A percentile compares a stretch with the other conserved stretches of the same genome.
These are phyloP conservation scores for Cryphonectria nitschkei DNA, from an alignment of 2,329 filamentous ascomycete species.

Conservation along the genomic window DNA sequence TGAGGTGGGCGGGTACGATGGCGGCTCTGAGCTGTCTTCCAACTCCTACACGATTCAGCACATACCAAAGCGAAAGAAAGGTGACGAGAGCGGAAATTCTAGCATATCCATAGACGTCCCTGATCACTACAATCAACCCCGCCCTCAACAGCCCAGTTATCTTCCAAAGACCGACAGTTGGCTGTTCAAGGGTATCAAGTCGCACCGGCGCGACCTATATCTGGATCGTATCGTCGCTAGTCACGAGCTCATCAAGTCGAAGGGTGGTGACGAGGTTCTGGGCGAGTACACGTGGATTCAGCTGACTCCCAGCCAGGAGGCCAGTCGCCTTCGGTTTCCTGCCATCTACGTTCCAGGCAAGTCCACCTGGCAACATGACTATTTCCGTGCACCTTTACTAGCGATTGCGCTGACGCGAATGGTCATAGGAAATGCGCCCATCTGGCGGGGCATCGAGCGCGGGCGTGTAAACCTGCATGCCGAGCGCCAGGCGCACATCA, in stretches of 20 bases:
- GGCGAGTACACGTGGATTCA: conserved; percentile 27
- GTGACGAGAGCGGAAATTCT: neutral
- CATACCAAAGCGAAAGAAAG: neutral
- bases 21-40: neutral
- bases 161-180: conserved; percentile 18
- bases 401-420: neutral
- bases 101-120: neutral
- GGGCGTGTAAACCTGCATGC: neutral
- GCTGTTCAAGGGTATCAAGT: conserved; percentile 21
- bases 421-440: conserved; percentile 14
- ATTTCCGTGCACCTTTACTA: neutral
- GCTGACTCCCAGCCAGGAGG: conserved; percentile 19
- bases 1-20: neutral
- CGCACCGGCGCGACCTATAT: conserved; percentile 15
- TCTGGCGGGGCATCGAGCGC: conserved; percentile 12
- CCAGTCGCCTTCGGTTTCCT: conserved; percentile 7
- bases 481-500: neutral
- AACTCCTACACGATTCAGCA: neutral
- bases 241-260: neutral
- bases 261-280: conserved; percentile 15
- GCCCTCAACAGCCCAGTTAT: neutral
- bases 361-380: neutral
- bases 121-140: neutral
- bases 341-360: conserved; percentile 25
- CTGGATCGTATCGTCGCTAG: neutral